phyloP scores from a whole-genome alignment of 1,284 basidiomycete species.

The Malassezia sympodialis region DNA sequence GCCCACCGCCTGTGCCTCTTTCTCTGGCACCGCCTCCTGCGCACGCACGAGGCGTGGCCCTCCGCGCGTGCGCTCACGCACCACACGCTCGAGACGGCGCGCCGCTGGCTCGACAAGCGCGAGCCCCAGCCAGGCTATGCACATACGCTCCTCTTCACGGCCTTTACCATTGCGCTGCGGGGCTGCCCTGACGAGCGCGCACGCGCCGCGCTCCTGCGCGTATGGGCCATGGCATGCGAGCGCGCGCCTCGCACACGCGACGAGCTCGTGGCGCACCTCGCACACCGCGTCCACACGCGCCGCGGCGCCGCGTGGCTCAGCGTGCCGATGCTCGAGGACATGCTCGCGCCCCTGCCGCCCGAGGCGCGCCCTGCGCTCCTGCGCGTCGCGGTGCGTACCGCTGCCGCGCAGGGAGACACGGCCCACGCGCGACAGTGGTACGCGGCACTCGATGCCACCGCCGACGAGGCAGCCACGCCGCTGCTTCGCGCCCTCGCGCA shows the following conservation, averaged over 20 bases:
- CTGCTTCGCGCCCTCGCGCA: conserved; percentile 12
- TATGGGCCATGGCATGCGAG: not conserved
- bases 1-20: not conserved
- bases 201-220: conserved; percentile 1
- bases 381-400: conserved; percentile 9
- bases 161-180: not conserved
- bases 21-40: not conserved
- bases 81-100: not conserved
- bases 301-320: not conserved
- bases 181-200: conserved; percentile 8
- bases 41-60: conserved; percentile 6
- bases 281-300: not conserved
- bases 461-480: not conserved
- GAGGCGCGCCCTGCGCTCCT: not conserved
- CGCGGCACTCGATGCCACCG: not conserved
- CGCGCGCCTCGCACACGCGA: conserved; percentile 2
- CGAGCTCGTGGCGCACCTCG: conserved; percentile 1
- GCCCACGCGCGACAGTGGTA: conserved; percentile 1
- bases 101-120: not conserved
- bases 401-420: conserved; percentile 6
- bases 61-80: not conserved
- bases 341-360: not conserved
- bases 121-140: not conserved
- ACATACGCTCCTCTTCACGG: not conserved
- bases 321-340: not conserved